phyloP scores from a whole-genome alignment of 1,284 basidiomycete species.

The Malassezia nana region DNA sequence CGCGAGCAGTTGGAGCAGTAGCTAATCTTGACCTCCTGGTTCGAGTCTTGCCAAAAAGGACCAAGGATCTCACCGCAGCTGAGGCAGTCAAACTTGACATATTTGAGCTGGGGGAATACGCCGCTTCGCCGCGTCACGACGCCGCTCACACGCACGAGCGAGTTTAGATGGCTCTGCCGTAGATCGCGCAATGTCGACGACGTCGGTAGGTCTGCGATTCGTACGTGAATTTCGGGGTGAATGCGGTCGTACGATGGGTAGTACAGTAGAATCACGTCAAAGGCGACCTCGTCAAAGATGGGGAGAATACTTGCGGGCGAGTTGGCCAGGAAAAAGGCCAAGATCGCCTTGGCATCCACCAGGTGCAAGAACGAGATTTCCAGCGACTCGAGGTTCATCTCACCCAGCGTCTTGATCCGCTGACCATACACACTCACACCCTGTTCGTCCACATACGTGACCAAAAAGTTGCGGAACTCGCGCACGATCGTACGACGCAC shows the following conservation, averaged over 20 bases:
- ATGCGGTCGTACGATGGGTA: slow-evolving; percentile 94
- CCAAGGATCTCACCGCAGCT: slow-evolving; percentile 76
- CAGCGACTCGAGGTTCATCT: slow-evolving; percentile 92
- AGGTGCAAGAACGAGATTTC: slow-evolving; percentile 93
- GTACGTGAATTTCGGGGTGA: slow-evolving; percentile 93
- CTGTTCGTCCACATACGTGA: slow-evolving; percentile 86
- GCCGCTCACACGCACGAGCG: slow-evolving; percentile 84
- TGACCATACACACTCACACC: slow-evolving; percentile 88
- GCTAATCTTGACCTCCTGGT: slow-evolving; percentile 80
- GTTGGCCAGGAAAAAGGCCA: slow-evolving; percentile 94
- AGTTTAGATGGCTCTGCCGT: slow-evolving; percentile 82
- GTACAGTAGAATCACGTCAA: slow-evolving; percentile 85
- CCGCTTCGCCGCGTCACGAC: slow-evolving; percentile 95
- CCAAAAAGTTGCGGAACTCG: slow-evolving; percentile 88
- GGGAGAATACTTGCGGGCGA: slow-evolving; percentile 82
- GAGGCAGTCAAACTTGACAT: slow-evolving; percentile 92
- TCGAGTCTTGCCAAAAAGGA: slow-evolving; percentile 94
- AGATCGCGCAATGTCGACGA: slow-evolving; percentile 83
- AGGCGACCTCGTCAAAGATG: slow-evolving; percentile 90
- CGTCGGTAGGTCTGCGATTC: slow-evolving; percentile 85
- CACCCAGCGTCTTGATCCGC: slow-evolving; percentile 82
- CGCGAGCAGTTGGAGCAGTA: slow-evolving; percentile 79
- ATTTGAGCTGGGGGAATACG: slow-evolving; percentile 97
- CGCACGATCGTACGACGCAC: slow-evolving; percentile 80
- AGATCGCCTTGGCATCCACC: slow-evolving; percentile 76